Evolutionary conservation across 2,329 filamentous ascomycete species (phyloP), one percentile per base, ranked within the genome.

Genomic region (Beauveria sp.): DNA sequence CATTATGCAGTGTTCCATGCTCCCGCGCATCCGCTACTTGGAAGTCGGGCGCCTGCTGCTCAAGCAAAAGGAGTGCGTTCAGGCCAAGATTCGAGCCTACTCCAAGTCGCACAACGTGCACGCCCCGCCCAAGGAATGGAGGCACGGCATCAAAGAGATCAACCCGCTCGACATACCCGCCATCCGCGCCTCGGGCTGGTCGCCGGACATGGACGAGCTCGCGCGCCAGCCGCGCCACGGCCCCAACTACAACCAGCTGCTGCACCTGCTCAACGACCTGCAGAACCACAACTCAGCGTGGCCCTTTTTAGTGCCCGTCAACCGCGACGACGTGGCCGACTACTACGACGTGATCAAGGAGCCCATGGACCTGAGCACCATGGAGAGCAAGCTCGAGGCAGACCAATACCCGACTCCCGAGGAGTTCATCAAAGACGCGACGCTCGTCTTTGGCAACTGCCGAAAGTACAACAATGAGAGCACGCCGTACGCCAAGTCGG

Each of bases 1-100:
- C 0, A 96, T 99, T 64, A 99, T 99, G 95, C 95, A 99, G 77
- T 99, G 95, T 71, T 91, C 89, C 58, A 98, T 99, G 95, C 83
- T 99, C 22, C 93, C 93, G 8, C 90, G 89, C 65, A 91, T 98
- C 60, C 89, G 95, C 55, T 99, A 99, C 74, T 86, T 99, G 6
- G 93, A 99, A 74, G 86, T 87, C 70, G 90, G 91, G 3, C 88
- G 93, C 65, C 96, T 99, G 91, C 82, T 99, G 2, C 83, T 96
- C 53, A 98, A 99, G 78, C 95, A 99, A 73, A 98, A 97, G 73
- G 95, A 97, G 73, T 89, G 88, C 59, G 92, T 98, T 3, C 88
- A 93, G 69, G 93, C 93, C 65, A 99, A 99, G 78, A 97, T 98
- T 66, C 87, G 92, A 56, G 90, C 92, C 12, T 93, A 95, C 67